Percentiles rank a stretch among this genome's conserved stretches.
phyloP scores from a whole-genome alignment of 805 yeast species.

The Starmera caribaea region DNA sequence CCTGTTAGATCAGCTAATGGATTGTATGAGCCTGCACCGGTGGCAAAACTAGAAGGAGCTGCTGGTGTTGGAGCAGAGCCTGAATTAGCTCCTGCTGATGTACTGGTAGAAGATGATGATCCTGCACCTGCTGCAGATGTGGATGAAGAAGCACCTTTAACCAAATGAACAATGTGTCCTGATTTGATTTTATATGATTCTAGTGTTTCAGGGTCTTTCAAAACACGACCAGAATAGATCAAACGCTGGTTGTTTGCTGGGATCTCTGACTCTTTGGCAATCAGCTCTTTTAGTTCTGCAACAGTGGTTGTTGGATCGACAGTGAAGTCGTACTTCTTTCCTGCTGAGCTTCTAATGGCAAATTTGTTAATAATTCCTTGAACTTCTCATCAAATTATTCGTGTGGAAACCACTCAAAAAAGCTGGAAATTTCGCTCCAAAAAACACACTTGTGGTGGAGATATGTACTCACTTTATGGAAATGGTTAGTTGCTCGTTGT shows the following conservation, averaged over 20 bases:
- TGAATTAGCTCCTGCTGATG: slow-evolving; percentile 15
- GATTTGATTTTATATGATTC: slow-evolving; percentile 70
- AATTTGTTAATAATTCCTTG: no score
- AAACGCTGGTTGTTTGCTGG: slow-evolving; percentile 78
- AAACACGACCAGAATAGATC: slow-evolving; percentile 88
- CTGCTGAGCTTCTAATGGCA: slow-evolving; percentile 41
- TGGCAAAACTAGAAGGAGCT: slow-evolving; percentile 71
- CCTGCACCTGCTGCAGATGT: slow-evolving; percentile 5
- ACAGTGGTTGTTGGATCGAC: slow-evolving; percentile 49
- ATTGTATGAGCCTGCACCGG: slow-evolving; percentile 85
- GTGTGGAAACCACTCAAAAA: no score
- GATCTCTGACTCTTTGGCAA: slow-evolving; percentile 52
- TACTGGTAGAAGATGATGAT: slow-evolving; percentile 17
- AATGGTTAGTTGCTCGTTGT: background rate
- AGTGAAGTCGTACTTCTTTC: slow-evolving; percentile 62
- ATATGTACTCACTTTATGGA: slow-evolving; percentile 1
- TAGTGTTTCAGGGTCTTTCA: slow-evolving; percentile 74
- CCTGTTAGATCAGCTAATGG: slow-evolving; percentile 90
- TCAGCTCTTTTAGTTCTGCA: slow-evolving; percentile 53
- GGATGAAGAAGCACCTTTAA: slow-evolving; percentile 46
- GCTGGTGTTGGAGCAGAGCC: slow-evolving; percentile 14
- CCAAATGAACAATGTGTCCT: slow-evolving; percentile 85
- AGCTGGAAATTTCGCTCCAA: no score
- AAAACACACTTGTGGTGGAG: background rate
- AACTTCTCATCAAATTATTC: no score